A percentile compares a stretch with the other conserved stretches of the same genome.
Evolutionary conservation across 345 rosid species (phyloP).

Genomic region (Hypericum perforatum): DNA sequence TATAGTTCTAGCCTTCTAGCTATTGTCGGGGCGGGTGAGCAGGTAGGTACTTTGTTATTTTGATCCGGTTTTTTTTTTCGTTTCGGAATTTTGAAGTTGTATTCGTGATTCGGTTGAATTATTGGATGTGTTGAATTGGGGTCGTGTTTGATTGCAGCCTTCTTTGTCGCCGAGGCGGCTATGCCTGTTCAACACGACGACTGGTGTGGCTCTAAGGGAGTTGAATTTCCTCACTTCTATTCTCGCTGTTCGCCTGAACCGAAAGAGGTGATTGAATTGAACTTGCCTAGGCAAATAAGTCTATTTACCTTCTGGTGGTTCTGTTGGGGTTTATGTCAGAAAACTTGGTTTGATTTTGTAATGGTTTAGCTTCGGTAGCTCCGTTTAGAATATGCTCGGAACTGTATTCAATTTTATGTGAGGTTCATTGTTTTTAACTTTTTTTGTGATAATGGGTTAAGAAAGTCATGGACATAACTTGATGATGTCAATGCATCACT

Average conservation of each 20-base stretch:
- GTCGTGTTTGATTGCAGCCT: constrained; percentile 36
- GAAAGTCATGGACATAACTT: neutral
- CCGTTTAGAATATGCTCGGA: too few relatives aligned
- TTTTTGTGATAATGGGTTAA: too few relatives aligned
- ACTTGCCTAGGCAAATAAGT: too few relatives aligned
- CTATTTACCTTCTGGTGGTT: too few relatives aligned
- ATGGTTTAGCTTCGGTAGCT: too few relatives aligned
- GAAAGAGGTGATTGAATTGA: constrained; percentile 35
- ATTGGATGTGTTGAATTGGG: constrained; percentile 3
- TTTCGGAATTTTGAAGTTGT: neutral
- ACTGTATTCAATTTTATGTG: neutral
- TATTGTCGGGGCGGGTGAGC: constrained; percentile 94
- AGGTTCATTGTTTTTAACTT: neutral
- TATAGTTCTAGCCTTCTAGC: constrained; percentile 85
- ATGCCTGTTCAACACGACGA: constrained; percentile 64
- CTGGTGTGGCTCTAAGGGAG: constrained; percentile 56
- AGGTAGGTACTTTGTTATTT: constrained; percentile 53
- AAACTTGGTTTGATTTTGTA: too few relatives aligned
- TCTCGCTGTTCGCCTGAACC: constrained; percentile 75
- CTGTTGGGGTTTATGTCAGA: too few relatives aligned
- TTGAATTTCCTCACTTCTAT: constrained; percentile 69
- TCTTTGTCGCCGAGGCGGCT: constrained; percentile 75
- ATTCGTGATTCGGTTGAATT: neutral
- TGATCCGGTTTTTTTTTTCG: neutral
- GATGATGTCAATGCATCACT: neutral